Evolutionary conservation across 805 yeast genomes (phyloP), one percentile per base, ranked within the genome.

Genomic region (Myxozyma neglecta): DNA sequence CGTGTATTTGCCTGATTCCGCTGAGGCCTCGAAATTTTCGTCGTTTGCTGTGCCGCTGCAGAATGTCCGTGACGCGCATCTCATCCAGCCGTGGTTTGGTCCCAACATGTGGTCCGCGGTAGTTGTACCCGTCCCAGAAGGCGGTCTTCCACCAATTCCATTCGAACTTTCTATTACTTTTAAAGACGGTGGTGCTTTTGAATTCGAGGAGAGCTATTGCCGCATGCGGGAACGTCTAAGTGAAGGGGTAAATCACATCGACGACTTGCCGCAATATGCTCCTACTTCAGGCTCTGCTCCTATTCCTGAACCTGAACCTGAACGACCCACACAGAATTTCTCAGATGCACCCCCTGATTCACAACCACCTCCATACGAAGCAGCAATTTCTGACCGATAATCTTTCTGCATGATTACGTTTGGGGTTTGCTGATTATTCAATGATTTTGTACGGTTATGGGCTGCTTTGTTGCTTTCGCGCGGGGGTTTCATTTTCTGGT

Each of bases 181-280:
- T 43, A 68, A 68, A 36, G 72, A 69, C 48, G 71, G 71, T 20
- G 71, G 72, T 35, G 71, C 70, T 29, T 69, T 57, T 51, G 70
- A 69, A 18, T 69, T 69, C 34, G 68, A 68, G 36, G 63, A 58
- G 16, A 50, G 57, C 9, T 69, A 60, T 43, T 52, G 65, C 43
- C 58, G 66, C n/a, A 63, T 69, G 39, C 51, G 71, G 9, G 71
- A 69, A 48, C 60, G 69, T 40, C 42, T 63, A 58, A 60, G 54
- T 18, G 65, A 66, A 4, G 70, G 71, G 13, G 34, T 69, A 20
- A 44, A 57, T 47, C 71, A 69, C 40, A 60, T 67, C 13, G 71
- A 69, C 39, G 66, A 68, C 47, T 54, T 69, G 20, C 71, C 71
- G 2, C 32, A 39, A 2, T 69, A 69, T 54, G 47, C 53, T 14